Base-by-base conservation (phyloP, 441 rosid genomes). In the Heliophila coronopifolia region DNA sequence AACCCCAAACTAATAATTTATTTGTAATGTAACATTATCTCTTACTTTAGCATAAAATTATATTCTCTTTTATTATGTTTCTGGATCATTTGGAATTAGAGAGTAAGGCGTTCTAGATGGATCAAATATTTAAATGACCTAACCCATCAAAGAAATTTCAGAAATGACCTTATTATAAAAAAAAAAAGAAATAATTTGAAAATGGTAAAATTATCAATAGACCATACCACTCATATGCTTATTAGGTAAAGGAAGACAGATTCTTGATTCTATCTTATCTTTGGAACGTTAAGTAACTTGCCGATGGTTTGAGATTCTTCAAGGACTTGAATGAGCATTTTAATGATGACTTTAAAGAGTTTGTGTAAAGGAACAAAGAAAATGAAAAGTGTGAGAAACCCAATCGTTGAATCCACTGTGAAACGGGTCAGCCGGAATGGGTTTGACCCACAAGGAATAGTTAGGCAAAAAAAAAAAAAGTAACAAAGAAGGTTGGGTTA, bases 191-290 rank as follows among this genome's bases (percentile, higher is more conserved):
- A n/a, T n/a, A n/a, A n/a, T n/a, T n/a, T n/a, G n/a, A n/a, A n/a
- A n/a, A n/a, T n/a, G n/a, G n/a, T n/a, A n/a, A n/a, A n/a, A n/a
- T n/a, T n/a, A n/a, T n/a, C n/a, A n/a, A 31, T 27, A 65, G 70
- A 58, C 61, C 61, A 38, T 60, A 38, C 60, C 65, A 50, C 54
- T 23, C 32, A 50, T 43, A 37, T 58, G 60, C 65, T 46, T 65
- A 65, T 8, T 37, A 51, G n/a, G 49, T 36, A 64, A 65, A 58
- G 69, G 18, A 65, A 65, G 13, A 36, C 2, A 50, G 64, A 57
- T 58, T 65, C 69, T 65, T 58, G 33, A 40, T 65, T 58, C 60
- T 44, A 4, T 51, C 16, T 37, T 31, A 58, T 65, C 65, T 32
- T 38, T 38, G 10, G 39, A 31, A 2, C 11, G 41, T 19, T 34